Percentiles rank a stretch among this genome's conserved stretches.
These are phyloP conservation scores for Aspergillus ostianus DNA, from an alignment of 495 filamentous ascomycete genomes.

Conservation along the genomic window DNA sequence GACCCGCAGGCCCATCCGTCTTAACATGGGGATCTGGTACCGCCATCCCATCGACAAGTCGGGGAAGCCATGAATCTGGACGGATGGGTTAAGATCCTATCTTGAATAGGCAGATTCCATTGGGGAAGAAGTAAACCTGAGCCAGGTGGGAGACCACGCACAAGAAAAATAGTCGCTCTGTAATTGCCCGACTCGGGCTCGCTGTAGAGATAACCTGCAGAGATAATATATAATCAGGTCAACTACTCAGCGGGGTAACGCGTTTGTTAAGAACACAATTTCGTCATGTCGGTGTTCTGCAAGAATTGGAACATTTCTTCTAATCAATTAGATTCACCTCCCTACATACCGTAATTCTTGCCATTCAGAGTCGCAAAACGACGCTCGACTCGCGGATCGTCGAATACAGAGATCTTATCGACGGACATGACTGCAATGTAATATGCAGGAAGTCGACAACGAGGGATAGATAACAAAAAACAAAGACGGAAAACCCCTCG, in stretches of 20 bases:
- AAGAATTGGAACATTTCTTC: not conserved
- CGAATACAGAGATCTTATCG: conserved; percentile 58
- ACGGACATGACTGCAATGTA: conserved; percentile 37
- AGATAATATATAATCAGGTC: conserved; percentile 19
- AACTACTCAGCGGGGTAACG: not conserved
- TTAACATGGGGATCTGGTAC: conserved; percentile 76
- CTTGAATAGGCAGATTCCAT: not conserved
- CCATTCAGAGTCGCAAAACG: conserved; percentile 60
- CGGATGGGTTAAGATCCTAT: not conserved
- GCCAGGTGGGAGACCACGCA: conserved; percentile 24
- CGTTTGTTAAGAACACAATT: not conserved
- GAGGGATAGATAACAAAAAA: not conserved
- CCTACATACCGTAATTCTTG: conserved; percentile 57
- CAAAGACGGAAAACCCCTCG: not conserved
- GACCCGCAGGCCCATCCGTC: conserved; percentile 65
- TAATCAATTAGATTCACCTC: no score
- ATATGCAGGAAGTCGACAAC: not conserved
- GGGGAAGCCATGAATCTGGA: conserved; percentile 63
- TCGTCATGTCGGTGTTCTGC: no score
- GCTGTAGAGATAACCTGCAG: conserved; percentile 62
- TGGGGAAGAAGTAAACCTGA: not conserved
- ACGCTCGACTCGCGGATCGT: conserved; percentile 62
- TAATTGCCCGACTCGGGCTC: conserved; percentile 52
- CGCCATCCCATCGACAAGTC: conserved; percentile 75
- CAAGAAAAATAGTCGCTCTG: conserved; percentile 64